phyloP scores from a whole-genome alignment of 345 rosid species.

The Hypericum perforatum region DNA sequence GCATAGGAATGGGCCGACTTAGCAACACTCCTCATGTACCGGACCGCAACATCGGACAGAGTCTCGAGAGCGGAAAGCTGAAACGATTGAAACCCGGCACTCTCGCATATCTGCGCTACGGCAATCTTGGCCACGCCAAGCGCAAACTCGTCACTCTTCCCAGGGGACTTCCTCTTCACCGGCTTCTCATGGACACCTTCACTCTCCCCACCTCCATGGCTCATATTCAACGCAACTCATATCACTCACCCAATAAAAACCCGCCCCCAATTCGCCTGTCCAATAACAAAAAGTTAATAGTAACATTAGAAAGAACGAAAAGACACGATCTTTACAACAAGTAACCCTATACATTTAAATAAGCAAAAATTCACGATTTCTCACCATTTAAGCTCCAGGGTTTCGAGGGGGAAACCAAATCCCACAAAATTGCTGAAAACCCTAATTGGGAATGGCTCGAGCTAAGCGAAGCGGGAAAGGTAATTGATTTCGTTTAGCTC shows the following conservation, averaged over 20 bases:
- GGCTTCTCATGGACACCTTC: slow-evolving; percentile 30
- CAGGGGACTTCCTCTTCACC: slow-evolving; percentile 29
- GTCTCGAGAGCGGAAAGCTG: slow-evolving; percentile 71
- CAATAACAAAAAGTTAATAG: too few relatives aligned
- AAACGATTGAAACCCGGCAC: slow-evolving; percentile 56
- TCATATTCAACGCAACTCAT: slow-evolving; percentile 69
- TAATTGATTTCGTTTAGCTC: too few relatives aligned
- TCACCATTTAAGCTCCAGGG: too few relatives aligned
- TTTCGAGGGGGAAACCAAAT: too few relatives aligned
- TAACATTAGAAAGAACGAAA: too few relatives aligned
- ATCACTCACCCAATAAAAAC: slow-evolving; percentile 21
- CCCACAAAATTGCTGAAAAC: too few relatives aligned
- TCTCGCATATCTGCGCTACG: slow-evolving; percentile 66
- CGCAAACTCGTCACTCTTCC: slow-evolving; percentile 34
- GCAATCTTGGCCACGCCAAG: slow-evolving; percentile 49
- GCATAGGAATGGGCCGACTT: slow-evolving; percentile 46
- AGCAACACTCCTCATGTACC: slow-evolving; percentile 46
- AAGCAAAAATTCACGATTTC: too few relatives aligned
- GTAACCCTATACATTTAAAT: too few relatives aligned
- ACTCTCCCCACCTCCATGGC: slow-evolving; percentile 65
- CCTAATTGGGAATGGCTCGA: too few relatives aligned
- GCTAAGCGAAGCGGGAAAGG: too few relatives aligned
- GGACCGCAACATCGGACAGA: slow-evolving; percentile 43
- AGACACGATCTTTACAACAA: too few relatives aligned
- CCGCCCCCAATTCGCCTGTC: too few relatives aligned